Conservation (phyloP, 2,329 filamentous ascomycete genomes). For the Sporothrix brunneoviolacea region DNA sequence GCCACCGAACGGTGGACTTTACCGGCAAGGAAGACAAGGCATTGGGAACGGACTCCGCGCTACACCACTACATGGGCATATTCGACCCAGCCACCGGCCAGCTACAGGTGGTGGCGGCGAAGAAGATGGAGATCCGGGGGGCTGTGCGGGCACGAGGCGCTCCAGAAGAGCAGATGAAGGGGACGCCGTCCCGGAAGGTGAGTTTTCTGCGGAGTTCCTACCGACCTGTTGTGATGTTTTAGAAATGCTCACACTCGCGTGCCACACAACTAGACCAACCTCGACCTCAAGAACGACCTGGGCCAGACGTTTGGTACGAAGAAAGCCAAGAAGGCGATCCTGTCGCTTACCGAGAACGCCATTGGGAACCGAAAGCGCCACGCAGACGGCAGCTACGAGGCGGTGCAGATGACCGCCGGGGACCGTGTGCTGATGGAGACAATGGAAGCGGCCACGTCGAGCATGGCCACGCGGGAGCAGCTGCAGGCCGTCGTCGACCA, state of each 20-base stretch:
- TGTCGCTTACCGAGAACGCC: constrained; percentile 62
- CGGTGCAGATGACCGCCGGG: constrained; percentile 29
- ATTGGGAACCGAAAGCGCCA: constrained; percentile 41
- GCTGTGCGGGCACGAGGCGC: constrained; percentile 50
- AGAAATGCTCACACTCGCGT: neutral
- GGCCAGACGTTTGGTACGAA: constrained; percentile 78
- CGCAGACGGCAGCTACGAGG: constrained; percentile 37
- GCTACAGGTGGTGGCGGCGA: constrained; percentile 55
- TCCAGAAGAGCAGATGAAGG: constrained; percentile 38
- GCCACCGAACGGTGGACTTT: constrained; percentile 53
- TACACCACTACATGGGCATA: constrained; percentile 60
- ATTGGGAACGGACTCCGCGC: constrained; percentile 33
- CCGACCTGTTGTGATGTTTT: too few species aligned
- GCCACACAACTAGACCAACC: constrained; percentile 40
- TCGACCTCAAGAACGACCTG: constrained; percentile 60
- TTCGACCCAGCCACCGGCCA: constrained; percentile 55
- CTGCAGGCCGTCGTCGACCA: constrained; percentile 49
- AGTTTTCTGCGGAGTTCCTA: constrained; percentile 8
- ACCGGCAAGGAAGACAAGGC: constrained; percentile 48
- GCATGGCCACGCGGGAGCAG: constrained; percentile 37
- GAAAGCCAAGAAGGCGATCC: constrained; percentile 74
- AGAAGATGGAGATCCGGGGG: constrained; percentile 56
- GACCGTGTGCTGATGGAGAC: constrained; percentile 55
- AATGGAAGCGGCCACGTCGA: constrained; percentile 54
- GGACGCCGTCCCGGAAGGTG: constrained; percentile 32